Evolutionary conservation across 805 yeast species (phyloP).

Genomic region (Wickerhamomyces pijperi): DNA sequence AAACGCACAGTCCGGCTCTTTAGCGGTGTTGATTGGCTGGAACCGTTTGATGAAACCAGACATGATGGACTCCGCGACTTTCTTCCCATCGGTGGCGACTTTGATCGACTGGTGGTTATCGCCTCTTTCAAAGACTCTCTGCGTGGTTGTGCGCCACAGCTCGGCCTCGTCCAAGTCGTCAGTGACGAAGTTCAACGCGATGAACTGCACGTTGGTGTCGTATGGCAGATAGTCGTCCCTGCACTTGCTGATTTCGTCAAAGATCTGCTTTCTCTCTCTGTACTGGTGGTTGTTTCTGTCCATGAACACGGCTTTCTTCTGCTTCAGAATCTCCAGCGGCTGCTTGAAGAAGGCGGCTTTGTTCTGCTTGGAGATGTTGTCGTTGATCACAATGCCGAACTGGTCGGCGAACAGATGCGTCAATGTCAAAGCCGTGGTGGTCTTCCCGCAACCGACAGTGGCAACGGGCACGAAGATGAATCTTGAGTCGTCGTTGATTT

Average conservation of each 20-base stretch:
- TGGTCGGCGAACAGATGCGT: constrained; percentile 34
- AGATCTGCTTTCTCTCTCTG: constrained; percentile 59
- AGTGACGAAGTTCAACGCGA: constrained; percentile 59
- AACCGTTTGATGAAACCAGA: constrained; percentile 60
- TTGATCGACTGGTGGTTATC: constrained; percentile 82
- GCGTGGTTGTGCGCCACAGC: constrained; percentile 40
- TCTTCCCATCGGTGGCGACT: constrained; percentile 30
- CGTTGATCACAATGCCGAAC: constrained; percentile 78
- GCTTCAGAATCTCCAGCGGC: constrained; percentile 29
- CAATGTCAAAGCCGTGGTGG: constrained; percentile 63
- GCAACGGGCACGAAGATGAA: constrained; percentile 73
- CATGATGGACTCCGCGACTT: constrained; percentile 51
- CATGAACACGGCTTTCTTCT: constrained; percentile 42
- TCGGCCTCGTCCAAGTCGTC: constrained; percentile 21
- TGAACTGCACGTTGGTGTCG: constrained; percentile 36
- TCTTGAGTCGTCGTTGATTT: constrained; percentile 29
- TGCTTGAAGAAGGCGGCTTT: constrained; percentile 34
- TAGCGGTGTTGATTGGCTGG: constrained; percentile 37
- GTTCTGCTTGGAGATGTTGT: constrained; percentile 40
- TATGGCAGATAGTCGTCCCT: constrained; percentile 31
- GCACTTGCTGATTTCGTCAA: constrained; percentile 35
- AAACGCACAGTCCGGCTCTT: constrained; percentile 55
- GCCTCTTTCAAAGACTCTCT: constrained; percentile 59
- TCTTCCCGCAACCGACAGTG: constrained; percentile 90
- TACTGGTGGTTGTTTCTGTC: constrained; percentile 76